Conservation (phyloP, 805 yeast genomes). For the Cyberlindnera americana region DNA sequence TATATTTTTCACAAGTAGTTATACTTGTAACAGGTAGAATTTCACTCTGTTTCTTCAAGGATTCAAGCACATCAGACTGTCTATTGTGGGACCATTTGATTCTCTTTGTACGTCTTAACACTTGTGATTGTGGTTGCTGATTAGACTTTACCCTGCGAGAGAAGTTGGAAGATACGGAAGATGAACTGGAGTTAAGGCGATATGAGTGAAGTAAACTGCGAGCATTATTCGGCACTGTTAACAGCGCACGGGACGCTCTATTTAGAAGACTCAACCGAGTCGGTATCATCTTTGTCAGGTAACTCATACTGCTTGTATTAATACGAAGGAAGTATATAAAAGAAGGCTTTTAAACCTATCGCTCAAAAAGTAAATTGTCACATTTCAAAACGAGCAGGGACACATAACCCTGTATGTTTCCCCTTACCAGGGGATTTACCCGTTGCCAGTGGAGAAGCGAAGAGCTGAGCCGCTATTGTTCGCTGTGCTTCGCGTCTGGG, state of each 20-base stretch:
- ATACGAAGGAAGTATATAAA: too few relatives aligned
- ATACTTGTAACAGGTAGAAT: slow-evolving; percentile 57
- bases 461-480: too few relatives aligned
- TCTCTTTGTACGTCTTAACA: slow-evolving; percentile 16
- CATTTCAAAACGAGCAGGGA: not conserved
- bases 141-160: slow-evolving; percentile 8
- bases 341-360: not conserved
- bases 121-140: slow-evolving; percentile 11
- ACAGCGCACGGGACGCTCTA: not conserved
- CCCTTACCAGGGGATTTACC: not conserved
- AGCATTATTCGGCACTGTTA: not conserved
- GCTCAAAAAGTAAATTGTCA: not conserved
- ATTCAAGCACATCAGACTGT: slow-evolving; percentile 4
- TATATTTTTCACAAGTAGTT: slow-evolving; percentile 70
- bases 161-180: too few relatives aligned
- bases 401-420: not conserved
- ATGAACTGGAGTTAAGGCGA: slow-evolving; percentile 4
- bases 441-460: not conserved
- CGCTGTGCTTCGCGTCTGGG: too few relatives aligned
- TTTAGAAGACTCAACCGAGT: too few relatives aligned
- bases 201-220: too few relatives aligned
- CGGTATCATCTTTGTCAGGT: too few relatives aligned
- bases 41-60: slow-evolving; percentile 6
- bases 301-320: too few relatives aligned
- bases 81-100: slow-evolving; percentile 4